These are phyloP conservation scores for Botrytis byssoidea DNA, from an alignment of 2,329 filamentous ascomycete genomes.

Conservation along the genomic window DNA sequence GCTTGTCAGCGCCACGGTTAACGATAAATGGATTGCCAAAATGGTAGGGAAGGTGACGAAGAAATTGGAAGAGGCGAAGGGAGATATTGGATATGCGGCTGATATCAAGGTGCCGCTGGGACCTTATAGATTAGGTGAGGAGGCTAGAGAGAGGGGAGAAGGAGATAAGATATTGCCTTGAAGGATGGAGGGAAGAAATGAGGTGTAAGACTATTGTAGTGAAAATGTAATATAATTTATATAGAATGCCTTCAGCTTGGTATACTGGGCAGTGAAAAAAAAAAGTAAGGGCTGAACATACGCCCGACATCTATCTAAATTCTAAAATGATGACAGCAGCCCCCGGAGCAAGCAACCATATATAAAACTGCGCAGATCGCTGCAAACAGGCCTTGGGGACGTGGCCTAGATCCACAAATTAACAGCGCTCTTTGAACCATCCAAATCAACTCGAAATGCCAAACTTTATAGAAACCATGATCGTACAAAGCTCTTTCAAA, in stretches of 20 bases:
- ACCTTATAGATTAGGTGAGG: constrained; percentile 27
- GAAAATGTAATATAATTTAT: background rate
- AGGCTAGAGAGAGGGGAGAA: constrained; percentile 22
- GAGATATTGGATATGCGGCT: constrained; percentile 51
- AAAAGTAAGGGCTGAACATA: background rate
- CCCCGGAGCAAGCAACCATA: background rate
- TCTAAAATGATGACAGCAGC: background rate
- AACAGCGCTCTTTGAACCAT: background rate
- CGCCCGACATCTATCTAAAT: background rate
- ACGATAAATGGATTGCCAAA: constrained; percentile 55
- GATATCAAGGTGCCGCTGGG: constrained; percentile 44
- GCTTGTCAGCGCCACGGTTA: constrained; percentile 47
- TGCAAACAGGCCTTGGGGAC: background rate
- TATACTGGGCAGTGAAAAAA: background rate
- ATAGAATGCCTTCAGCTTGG: background rate
- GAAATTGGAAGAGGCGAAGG: constrained; percentile 49
- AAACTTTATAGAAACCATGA: background rate
- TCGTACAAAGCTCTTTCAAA: background rate
- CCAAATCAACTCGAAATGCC: background rate
- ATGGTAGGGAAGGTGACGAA: constrained; percentile 51
- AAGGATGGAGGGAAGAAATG: background rate
- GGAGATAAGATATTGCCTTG: constrained; percentile 33
- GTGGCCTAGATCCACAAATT: background rate
- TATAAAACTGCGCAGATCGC: background rate
- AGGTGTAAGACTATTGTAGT: background rate